phyloP scores from a whole-genome alignment of 176 grass and related monocot species.

The Guadua angustifolia region DNA sequence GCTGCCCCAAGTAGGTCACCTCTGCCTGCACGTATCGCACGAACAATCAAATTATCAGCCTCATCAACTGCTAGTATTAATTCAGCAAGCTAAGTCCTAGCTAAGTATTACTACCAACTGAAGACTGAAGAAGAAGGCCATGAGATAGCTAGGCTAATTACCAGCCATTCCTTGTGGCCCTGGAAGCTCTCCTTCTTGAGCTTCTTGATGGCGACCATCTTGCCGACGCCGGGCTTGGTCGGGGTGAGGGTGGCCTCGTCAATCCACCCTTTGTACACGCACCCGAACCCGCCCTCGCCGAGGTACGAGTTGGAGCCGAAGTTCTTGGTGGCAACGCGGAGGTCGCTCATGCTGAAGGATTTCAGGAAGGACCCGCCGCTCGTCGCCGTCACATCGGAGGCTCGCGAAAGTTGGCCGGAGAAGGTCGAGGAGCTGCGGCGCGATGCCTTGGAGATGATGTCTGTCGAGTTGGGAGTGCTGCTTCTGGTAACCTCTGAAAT shows the following conservation, averaged over 20 bases:
- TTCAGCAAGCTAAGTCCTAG: too few relatives aligned
- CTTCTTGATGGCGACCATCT: slow-evolving; percentile 86
- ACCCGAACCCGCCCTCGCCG: slow-evolving; percentile 86
- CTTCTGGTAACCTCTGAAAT: slow-evolving; percentile 52
- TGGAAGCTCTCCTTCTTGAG: slow-evolving; percentile 88
- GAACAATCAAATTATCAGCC: background rate
- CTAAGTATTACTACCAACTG: background rate
- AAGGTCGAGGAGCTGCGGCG: slow-evolving; percentile 22
- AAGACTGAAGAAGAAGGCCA: background rate
- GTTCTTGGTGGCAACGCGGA: slow-evolving; percentile 75
- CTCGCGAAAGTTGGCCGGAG: background rate
- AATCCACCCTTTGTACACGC: slow-evolving; percentile 94
- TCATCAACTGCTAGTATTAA: too few relatives aligned
- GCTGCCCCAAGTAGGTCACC: slow-evolving; percentile 79
- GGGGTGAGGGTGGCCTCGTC: slow-evolving; percentile 67
- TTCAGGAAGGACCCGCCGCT: slow-evolving; percentile 42
- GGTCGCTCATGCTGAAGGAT: slow-evolving; percentile 67
- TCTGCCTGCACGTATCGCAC: slow-evolving; percentile 48
- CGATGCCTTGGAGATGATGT: slow-evolving; percentile 39
- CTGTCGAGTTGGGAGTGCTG: slow-evolving; percentile 39
- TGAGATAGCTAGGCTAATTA: background rate
- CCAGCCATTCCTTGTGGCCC: slow-evolving; percentile 87
- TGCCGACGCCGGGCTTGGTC: slow-evolving; percentile 63
- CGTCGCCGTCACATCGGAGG: background rate
- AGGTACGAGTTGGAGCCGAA: slow-evolving; percentile 68